Evolutionary conservation across 768 basidiomycete species (phyloP), one percentile per base, ranked within the genome.

Genomic region (Hericium coralloides): DNA sequence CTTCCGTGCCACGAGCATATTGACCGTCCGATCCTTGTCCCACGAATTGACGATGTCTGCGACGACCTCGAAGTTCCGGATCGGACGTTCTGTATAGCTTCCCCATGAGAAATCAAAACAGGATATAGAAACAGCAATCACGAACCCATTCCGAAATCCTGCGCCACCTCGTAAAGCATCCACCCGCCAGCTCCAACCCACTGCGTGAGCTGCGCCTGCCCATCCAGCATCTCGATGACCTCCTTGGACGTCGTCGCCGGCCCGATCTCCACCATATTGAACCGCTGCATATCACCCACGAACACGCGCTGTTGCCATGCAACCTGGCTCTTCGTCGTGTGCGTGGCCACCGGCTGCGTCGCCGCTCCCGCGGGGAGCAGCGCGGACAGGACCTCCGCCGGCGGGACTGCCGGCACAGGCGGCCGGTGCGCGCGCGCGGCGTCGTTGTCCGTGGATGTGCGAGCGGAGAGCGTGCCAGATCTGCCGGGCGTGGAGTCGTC

Each of bases 111-210:
- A 37, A 20, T 37, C 22, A 4, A 22, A 10, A 12, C 7, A 45
- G 10, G 15, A 45, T 31, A 36, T 15, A 23, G 36, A 49, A 63
- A 6, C n/a, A 18, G n/a, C 50, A 14, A n/a, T 9, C 15, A 69
- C 82, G 56, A 66, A 95, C 94, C 94, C 84, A 95, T 88, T 58
- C 93, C 94, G 66, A 94, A 87, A 65, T 94, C 90, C 60, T 91
- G 87, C 37, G 89, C 89, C 26, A 95, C 70, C 72, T 98, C 95
- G 68, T 81, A 95, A 26, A 98, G 68, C 79, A 94, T 92, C 90
- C 92, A 97, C 6, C 81, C 84, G 4, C 78, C 83, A n/a, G 70
- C 74, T 1, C 80, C 81, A 2, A 70, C 71, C 71, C 77, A 80
- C 49, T 80, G 79, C 45, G 79, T 79, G 47, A 95, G 69, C 55